These are phyloP conservation scores for Neonectria sp. DNA, from an alignment of 2,329 filamentous ascomycete genomes.

Conservation along the genomic window DNA sequence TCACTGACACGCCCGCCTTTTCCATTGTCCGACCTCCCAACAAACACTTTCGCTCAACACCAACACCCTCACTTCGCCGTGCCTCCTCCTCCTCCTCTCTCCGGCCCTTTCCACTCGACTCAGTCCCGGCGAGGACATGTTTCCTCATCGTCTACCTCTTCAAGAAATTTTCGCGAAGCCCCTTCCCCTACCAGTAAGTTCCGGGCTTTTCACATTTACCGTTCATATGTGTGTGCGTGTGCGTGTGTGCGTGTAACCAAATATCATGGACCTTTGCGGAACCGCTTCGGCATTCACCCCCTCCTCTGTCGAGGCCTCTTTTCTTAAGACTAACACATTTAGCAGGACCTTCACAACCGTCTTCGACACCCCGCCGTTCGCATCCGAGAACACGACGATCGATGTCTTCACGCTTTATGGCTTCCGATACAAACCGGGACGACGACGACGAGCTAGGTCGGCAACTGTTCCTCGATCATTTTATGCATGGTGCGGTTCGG, in stretches of 20 bases:
- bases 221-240: neutral
- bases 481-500: constrained; percentile 21
- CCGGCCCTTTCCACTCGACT: constrained; percentile 32
- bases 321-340: constrained; percentile 27
- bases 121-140: constrained; percentile 37
- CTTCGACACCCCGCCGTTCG: constrained; percentile 46
- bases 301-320: neutral
- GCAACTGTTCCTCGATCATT: constrained; percentile 34
- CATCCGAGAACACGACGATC: constrained; percentile 48
- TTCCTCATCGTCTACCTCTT: constrained; percentile 32
- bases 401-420: constrained; percentile 39
- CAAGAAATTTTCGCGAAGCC: constrained; percentile 38
- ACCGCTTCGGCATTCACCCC: constrained; percentile 14
- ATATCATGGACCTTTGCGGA: constrained; percentile 14
- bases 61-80: constrained; percentile 34
- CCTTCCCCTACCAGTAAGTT: constrained; percentile 44
- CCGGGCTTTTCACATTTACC: constrained; percentile 2
- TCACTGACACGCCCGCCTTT: constrained; percentile 42
- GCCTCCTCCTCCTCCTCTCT: constrained; percentile 37
- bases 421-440: constrained; percentile 41
- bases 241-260: neutral
- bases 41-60: constrained; percentile 40
- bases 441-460: constrained; percentile 41
- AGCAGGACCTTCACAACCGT: constrained; percentile 41
- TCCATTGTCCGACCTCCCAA: constrained; percentile 33